phyloP scores from a whole-genome alignment of 2,329 filamentous ascomycete species.

The Sarocladiaceae sp. region DNA sequence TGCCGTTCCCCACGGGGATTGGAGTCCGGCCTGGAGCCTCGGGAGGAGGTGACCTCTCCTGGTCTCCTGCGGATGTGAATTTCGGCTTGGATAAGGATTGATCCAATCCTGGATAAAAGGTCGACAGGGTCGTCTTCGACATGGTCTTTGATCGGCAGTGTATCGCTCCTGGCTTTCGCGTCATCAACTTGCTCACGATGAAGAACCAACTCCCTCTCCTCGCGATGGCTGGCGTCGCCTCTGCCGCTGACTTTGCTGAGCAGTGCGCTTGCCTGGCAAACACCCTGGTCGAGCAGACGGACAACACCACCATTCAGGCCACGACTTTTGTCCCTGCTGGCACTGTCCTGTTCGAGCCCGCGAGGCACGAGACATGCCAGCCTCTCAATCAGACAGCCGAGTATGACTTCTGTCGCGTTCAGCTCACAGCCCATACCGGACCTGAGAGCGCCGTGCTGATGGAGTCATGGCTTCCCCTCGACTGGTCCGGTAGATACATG shows the following conservation, averaged over 20 bases:
- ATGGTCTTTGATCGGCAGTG: too few relatives aligned
- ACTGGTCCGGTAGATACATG: slow-evolving; percentile 37
- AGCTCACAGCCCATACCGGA: slow-evolving; percentile 24
- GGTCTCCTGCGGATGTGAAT: too few relatives aligned
- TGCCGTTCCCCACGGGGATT: neutral
- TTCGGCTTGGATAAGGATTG: too few relatives aligned
- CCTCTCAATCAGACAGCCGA: slow-evolving; percentile 16
- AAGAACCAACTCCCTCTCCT: neutral
- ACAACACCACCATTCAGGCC: slow-evolving; percentile 12
- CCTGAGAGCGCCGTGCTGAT: slow-evolving; percentile 41
- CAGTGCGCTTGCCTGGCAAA: neutral
- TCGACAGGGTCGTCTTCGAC: neutral
- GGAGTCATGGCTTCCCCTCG: slow-evolving; percentile 43
- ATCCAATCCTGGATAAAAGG: too few relatives aligned
- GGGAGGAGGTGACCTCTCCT: neutral
- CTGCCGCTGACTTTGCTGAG: neutral
- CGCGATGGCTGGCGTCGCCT: neutral
- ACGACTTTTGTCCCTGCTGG: slow-evolving; percentile 28
- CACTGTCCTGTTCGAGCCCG: slow-evolving; percentile 31
- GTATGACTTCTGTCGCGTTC: slow-evolving; percentile 16
- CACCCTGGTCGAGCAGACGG: neutral
- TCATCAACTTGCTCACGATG: neutral
- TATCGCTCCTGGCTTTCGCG: neutral
- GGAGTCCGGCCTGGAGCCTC: neutral
- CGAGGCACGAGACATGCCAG: slow-evolving; percentile 33